Conservation (phyloP, 2,329 filamentous ascomycete genomes). For the Fusarium annulatum region DNA sequence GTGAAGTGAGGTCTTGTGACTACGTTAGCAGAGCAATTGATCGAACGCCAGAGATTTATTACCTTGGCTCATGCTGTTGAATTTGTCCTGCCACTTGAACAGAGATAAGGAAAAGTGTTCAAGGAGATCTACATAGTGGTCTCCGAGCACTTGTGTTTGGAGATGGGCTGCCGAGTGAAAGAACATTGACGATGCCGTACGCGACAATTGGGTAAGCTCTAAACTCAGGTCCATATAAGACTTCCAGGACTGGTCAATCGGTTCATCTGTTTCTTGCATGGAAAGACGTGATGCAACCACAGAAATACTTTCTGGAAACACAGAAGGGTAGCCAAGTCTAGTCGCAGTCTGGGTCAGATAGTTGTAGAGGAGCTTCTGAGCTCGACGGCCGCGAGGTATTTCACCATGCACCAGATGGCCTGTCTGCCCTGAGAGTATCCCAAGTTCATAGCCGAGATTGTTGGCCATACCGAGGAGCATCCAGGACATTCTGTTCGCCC, state of each 20-base stretch:
- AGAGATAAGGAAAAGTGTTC: constrained; percentile 32
- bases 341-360: constrained; percentile 35
- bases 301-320: constrained; percentile 20
- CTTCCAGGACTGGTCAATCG: not conserved
- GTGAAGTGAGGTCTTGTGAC: not conserved
- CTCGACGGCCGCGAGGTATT: constrained; percentile 3
- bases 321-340: constrained; percentile 11
- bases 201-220: constrained; percentile 30
- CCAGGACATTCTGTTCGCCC: constrained; percentile 44
- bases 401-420: not conserved
- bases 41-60: not conserved
- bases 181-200: constrained; percentile 37
- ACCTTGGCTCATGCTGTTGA: constrained; percentile 4
- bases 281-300: not conserved
- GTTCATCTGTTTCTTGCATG: not conserved
- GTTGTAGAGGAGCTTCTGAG: constrained; percentile 35
- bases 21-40: fast-evolving
- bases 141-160: constrained; percentile 28
- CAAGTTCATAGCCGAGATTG: constrained; percentile 38
- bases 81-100: constrained; percentile 28
- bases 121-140: constrained; percentile 31
- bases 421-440: constrained; percentile 15
- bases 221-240: constrained; percentile 33
- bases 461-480: constrained; percentile 42
- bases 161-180: constrained; percentile 34